These are phyloP conservation scores for Aegilops umbellulata DNA, from an alignment of 176 grass and related monocot genomes.

Conservation along the genomic window DNA sequence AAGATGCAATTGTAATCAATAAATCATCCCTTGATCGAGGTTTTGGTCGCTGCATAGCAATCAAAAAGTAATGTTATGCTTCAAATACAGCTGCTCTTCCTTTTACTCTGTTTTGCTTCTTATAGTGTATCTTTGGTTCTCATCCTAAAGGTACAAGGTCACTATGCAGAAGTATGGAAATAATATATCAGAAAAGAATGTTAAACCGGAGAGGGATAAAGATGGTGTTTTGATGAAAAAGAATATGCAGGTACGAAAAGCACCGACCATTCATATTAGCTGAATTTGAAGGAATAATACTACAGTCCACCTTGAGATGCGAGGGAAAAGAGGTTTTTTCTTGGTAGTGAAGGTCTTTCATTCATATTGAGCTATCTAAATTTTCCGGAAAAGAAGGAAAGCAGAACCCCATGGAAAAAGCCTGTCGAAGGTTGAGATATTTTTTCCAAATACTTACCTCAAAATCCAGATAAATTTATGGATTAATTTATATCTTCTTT, in stretches of 20 bases:
- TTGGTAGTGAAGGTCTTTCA: background rate
- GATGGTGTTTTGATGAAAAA: conserved; percentile 42
- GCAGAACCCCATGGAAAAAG: background rate
- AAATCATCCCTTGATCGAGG: conserved; percentile 93
- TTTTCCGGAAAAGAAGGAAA: background rate
- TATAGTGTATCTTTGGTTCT: conserved; percentile 15
- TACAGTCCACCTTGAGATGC: background rate
- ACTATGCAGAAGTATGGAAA: conserved; percentile 52
- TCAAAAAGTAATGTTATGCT: conserved; percentile 68
- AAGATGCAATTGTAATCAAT: conserved; percentile 98
- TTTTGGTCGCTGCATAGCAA: conserved; percentile 86
- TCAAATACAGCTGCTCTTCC: background rate
- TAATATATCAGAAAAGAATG: conserved; percentile 55
- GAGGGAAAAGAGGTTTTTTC: background rate
- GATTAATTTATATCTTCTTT: background rate
- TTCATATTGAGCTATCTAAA: background rate
- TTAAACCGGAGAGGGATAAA: conserved; percentile 59
- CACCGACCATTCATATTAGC: background rate
- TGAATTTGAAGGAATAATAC: background rate
- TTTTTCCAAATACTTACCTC: background rate
- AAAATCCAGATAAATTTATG: background rate
- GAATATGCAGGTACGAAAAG: conserved; percentile 63
- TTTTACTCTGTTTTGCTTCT: conserved; percentile 19
- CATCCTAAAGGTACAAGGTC: conserved; percentile 56
- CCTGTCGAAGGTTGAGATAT: background rate